Base-by-base conservation (phyloP, 78 protist genomes). In the Acrasis kona region DNA sequence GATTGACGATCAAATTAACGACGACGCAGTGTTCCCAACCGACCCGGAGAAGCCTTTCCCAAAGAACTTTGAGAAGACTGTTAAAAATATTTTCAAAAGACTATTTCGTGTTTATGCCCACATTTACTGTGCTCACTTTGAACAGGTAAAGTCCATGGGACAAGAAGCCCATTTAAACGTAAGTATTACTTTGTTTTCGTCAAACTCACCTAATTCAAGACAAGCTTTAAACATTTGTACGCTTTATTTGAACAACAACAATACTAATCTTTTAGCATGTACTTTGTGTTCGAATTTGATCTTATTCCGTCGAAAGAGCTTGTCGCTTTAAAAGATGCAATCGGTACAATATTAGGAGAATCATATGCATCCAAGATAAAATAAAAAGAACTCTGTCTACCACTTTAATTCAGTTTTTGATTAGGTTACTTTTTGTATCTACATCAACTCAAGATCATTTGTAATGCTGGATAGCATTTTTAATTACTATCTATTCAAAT, bases 21-120 rank as follows among this genome's bases (percentile, higher is more conserved):
- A 93, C 74, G 98, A 96, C 66, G 19, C 1, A 7, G 78, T 92
- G 8, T 97, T 97, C 72, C 98, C 98, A 0, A 85, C 92, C 34
- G 40, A 73, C 7, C 64, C 80, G 78, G 87, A 67, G 28, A 79
- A 72, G 4, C 85, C 79, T 41, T 97, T 93, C 84, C 99, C 99
- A 6, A 84, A 81, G 81, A 77, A 82, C 69, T 97, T 97, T 41
- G 50, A 32, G 6, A 3, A 30, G 27, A 71, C 80, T 8, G 93
- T 96, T 29, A 41, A 70, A 66, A 85, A 50, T 69, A 93, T 97
- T 39, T 93, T 93, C 82, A 88, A 85, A 76, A 34, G 96, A 41
- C 85, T 95, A 58, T 92, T 95, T 77, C 86, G 99, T 4, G 96
- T 97, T 7, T 97, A 95, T 39, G 99, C 94, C 0, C 99, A 97